These are phyloP conservation scores for Pontederia crassipes DNA, from an alignment of 176 grass and related monocot species.

Conservation along the genomic window DNA sequence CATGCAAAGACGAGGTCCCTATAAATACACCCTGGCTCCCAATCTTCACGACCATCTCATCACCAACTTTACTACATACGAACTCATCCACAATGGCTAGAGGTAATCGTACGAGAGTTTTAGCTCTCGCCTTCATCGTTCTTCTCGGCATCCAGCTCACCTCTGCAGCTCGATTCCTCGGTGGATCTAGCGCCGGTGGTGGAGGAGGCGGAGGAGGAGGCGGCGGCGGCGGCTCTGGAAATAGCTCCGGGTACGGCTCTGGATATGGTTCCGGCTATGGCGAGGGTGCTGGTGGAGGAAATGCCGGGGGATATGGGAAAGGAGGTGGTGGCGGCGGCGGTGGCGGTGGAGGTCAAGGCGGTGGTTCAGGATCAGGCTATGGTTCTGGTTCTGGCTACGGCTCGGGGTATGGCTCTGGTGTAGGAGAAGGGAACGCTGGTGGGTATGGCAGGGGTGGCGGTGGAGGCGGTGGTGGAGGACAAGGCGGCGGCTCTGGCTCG, in stretches of 20 bases:
- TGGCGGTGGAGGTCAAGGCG: no score
- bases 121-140: no score
- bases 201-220: no score
- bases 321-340: no score
- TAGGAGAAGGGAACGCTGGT: not conserved
- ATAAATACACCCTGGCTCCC: not conserved
- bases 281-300: no score
- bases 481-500: not conserved
- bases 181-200: not conserved
- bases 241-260: no score
- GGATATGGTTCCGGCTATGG: no score
- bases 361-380: no score
- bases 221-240: no score
- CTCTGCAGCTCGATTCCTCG: not conserved
- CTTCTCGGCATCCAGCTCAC: not conserved
- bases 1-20: not conserved
- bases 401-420: not conserved
- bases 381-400: no score
- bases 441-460: slow-evolving; percentile 3
- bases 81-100: not conserved
- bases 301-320: no score
- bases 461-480: not conserved
- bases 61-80: not conserved
- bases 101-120: not conserved
- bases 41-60: not conserved